Base-by-base conservation (phyloP, 2,329 filamentous ascomycete species). In the Fusarium phyllophilum region DNA sequence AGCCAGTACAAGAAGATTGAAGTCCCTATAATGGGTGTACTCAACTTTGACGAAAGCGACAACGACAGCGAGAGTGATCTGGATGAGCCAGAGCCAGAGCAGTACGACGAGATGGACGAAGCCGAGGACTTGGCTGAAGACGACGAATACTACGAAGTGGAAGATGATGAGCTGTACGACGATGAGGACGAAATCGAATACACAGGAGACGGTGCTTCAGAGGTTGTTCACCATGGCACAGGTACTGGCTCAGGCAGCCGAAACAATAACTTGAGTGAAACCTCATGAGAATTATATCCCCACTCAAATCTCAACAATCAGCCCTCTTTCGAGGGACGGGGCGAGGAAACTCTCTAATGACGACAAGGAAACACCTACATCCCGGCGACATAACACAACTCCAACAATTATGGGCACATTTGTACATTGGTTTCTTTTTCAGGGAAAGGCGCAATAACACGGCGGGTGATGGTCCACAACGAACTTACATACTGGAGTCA, bases 1-100 rank as follows among this genome's bases (percentile, higher is more conserved):
- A 86, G 83, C 73, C 85, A 86, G 75, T 81, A 86, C 72, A 82
- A 83, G 54, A 82, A 83, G 76, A 82, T 85, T 41, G 83, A 86
- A 64, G 83, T 86, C 68, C 85, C 85, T 45, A 77, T 86, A 63
- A 79, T 86, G 77, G 85, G 85, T 17, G 79, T 83, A 12, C 75
- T 86, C 65, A 82, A 82, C 59, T 84, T 86, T 72, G 84, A 86
- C 38, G 81, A 85, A 67, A 85, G 84, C 68, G 83, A 83, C 67
- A 84, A 82, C 49, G 83, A 85, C 54, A 84, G 80, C 58, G 83
- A 84, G 44, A 79, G 79, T 36, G 79, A 80, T 15, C 71, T 67
- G 18, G 77, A 77, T 17, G 77, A 79, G 67, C 77, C 70, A 24
- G 76, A 77, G 57, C 76, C 72, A 17, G 76, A 77, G 52, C 76